Evolutionary conservation across 1,284 basidiomycete genomes (phyloP), one percentile per base, ranked within the genome.

Genomic region (Ganoderma sinense): DNA sequence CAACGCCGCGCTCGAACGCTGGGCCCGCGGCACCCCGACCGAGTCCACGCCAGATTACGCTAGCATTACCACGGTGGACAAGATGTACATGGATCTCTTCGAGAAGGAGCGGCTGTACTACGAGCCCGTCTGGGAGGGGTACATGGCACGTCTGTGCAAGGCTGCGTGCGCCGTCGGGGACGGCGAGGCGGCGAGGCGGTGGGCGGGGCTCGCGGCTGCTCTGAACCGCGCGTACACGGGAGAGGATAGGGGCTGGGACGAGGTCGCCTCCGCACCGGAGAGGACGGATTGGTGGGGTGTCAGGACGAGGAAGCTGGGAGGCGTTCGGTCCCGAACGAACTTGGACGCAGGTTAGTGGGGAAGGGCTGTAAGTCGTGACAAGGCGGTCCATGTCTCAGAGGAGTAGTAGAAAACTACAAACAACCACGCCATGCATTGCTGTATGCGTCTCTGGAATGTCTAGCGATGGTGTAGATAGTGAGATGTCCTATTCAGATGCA

Each of bases 101-200:
- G 70, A 72, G 59, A 56, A 60, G 31, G 73, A 71, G 51, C 23
- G 62, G 64, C 61, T 71, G 39, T 73, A 65, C 66, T 65, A 69
- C 62, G 72, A 73, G 65, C 63, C 65, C 11, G 65, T 69, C 16
- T 73, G 72, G 71, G 67, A 67, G 64, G 68, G 61, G 29, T 67
- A 56, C 51, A 65, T 53, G 16, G 51, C 39, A 4, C 64, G 72
- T n/a, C 48, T 74, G 7, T 73, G 68, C 62, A 73, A 73, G 67
- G 74, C 69, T 10, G 73, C 68, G 31, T 74, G 73, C 36, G 75
- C 73, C n/a, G 59, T 74, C 4, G 72, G 63, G 58, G 68, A 75
- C 58, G 63, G 36, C 18, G 67, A 70, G 63, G 71, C 66, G 2
- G 72, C 74, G 33, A 26, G 56, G 48, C 43, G 31, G 58, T 72